Conservation (phyloP, 163 green algal species). For the Scenedesmus sp. region DNA sequence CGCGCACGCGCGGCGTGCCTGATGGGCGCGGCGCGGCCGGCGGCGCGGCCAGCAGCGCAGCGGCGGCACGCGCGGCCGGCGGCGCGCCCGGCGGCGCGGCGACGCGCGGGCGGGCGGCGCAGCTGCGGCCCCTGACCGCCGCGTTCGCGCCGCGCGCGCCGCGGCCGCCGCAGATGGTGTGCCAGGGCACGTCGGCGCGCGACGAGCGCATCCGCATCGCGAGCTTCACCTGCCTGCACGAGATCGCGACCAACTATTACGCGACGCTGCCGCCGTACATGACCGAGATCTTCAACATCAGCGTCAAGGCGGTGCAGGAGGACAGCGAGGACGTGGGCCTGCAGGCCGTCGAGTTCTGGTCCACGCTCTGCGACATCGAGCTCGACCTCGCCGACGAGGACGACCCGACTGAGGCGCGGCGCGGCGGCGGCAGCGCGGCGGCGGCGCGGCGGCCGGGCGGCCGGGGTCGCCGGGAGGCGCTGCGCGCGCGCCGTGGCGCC, state of each 20-base stretch:
- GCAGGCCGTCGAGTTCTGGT: slow-evolving; percentile 99
- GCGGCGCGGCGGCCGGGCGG: no score
- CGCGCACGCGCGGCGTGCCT: neutral
- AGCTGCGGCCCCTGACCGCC: no score
- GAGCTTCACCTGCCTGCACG: slow-evolving; percentile 94
- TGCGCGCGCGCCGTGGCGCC: no score
- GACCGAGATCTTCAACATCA: slow-evolving; percentile 88
- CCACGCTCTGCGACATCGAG: slow-evolving; percentile 71
- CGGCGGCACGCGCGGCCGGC: no score
- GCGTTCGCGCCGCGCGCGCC: no score
- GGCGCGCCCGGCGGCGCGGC: no score
- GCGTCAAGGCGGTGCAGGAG: slow-evolving; percentile 82
- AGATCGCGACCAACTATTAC: slow-evolving; percentile 92
- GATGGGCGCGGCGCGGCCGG: no score
- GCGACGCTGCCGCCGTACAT: slow-evolving; percentile 94
- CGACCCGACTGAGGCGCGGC: slow-evolving; percentile 29
- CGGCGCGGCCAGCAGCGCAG: no score
- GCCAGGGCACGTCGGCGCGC: slow-evolving; percentile 79
- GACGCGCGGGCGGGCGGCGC: no score
- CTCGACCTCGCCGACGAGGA: slow-evolving; percentile 72
- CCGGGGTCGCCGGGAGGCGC: no score
- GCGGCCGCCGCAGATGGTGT: slow-evolving; percentile 83
- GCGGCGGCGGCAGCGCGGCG: no score
- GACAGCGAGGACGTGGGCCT: slow-evolving; percentile 92
- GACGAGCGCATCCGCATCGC: slow-evolving; percentile 81